Percentiles rank a stretch among this genome's conserved stretches.
Conservation (phyloP, 164 flowering plant genomes). For the Platanus orientalis region DNA sequence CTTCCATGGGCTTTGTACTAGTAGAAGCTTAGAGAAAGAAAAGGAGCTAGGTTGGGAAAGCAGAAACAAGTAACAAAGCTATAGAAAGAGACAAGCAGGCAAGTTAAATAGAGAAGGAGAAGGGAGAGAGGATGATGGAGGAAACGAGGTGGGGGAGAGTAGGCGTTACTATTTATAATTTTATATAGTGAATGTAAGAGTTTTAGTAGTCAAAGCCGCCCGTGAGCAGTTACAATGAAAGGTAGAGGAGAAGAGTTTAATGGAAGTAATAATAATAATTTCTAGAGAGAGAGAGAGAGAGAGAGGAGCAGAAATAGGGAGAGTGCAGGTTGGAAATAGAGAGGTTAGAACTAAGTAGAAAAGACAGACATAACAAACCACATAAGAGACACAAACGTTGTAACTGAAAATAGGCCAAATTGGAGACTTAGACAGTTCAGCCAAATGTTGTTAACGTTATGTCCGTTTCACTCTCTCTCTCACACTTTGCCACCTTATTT, state of each 20-base stretch:
- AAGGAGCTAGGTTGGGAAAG: not conserved
- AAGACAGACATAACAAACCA: conserved; percentile 1
- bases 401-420: conserved; percentile 29
- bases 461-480: conserved; percentile 51
- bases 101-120: not conserved
- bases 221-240: conserved; percentile 34
- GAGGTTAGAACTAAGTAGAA: not conserved
- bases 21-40: not conserved
- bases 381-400: conserved; percentile 1
- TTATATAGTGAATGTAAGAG: conserved; percentile 14
- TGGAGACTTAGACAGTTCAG: conserved; percentile 13
- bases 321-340: not conserved
- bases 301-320: not conserved
- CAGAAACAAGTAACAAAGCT: not conserved
- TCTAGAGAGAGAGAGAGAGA: conserved; percentile 10
- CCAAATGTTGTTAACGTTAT: conserved; percentile 12
- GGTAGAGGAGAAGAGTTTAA: too few species aligned
- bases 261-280: conserved; percentile 11
- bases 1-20: conserved; percentile 24
- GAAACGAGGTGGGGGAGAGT: conserved; percentile 22
- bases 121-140: conserved; percentile 12
- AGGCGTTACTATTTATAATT: conserved; percentile 22
- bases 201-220: conserved; percentile 31
- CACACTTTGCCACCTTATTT: conserved; percentile 43
- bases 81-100: conserved; percentile 6